Evolutionary conservation across 331 rosid genomes (phyloP).

Genomic region (Spiraea crenata): DNA sequence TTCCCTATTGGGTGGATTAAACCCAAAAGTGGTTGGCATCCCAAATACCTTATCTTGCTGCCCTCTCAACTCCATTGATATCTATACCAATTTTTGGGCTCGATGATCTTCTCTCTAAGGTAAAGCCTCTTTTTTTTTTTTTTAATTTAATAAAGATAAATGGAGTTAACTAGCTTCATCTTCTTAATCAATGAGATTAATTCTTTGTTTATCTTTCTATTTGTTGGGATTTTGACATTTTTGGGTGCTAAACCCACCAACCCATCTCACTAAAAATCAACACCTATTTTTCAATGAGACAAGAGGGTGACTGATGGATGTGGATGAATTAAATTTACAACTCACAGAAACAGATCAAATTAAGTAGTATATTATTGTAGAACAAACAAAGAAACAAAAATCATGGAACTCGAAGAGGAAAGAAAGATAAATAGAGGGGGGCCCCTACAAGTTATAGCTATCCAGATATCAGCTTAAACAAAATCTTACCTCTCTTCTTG

Average conservation of each 20-base stretch:
- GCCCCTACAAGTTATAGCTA: conserved; percentile 33
- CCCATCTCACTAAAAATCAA: conserved; percentile 44
- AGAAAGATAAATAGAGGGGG: conserved; percentile 10
- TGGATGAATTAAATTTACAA: too few species aligned
- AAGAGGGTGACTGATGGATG: conserved; percentile 38
- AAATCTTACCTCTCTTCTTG: conserved; percentile 33
- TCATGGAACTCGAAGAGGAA: conserved; percentile 17
- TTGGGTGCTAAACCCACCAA: conserved; percentile 60
- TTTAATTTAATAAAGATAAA: conserved; percentile 16
- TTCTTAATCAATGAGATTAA: conserved; percentile 39
- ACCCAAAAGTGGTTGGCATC: conserved; percentile 52
- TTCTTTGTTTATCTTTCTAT: conserved; percentile 14
- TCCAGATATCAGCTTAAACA: neutral
- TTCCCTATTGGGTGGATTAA: conserved; percentile 44
- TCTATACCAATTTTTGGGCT: neutral
- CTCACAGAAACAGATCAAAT: too few species aligned
- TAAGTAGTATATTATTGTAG: neutral
- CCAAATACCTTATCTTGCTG: conserved; percentile 50
- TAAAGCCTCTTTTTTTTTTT: neutral
- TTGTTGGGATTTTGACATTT: conserved; percentile 40
- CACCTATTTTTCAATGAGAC: conserved; percentile 36
- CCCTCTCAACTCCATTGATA: conserved; percentile 46
- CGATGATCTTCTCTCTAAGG: conserved; percentile 4
- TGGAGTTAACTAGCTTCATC: conserved; percentile 26
- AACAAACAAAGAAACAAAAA: neutral